A percentile compares a stretch with the other conserved stretches of the same genome.
These are phyloP conservation scores for Vitis rotundifolia DNA, from an alignment of 164 flowering plant genomes.

Conservation along the genomic window DNA sequence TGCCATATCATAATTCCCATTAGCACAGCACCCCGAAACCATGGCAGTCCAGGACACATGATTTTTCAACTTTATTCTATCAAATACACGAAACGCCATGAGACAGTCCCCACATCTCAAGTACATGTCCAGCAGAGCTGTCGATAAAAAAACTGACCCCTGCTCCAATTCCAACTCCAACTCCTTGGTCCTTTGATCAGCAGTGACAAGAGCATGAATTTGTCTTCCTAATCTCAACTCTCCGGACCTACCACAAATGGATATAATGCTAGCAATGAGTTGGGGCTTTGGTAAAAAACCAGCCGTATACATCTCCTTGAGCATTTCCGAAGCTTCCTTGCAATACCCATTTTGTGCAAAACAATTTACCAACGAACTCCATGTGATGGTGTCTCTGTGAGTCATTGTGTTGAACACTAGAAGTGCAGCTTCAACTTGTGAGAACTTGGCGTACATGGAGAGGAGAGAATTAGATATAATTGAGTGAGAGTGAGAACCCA, in stretches of 20 bases:
- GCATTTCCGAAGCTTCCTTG: constrained; percentile 26
- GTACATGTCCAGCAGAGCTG: constrained; percentile 59
- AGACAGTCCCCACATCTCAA: constrained; percentile 31
- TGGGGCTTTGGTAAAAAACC: constrained; percentile 45
- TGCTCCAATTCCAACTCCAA: background rate
- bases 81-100: constrained; percentile 42
- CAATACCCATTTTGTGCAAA: constrained; percentile 43
- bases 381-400: constrained; percentile 45
- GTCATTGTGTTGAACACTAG: constrained; percentile 58
- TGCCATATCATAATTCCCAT: constrained; percentile 26
- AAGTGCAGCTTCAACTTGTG: constrained; percentile 24
- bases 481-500: constrained; percentile 28
- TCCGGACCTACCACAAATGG: constrained; percentile 28
- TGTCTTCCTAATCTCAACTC: constrained; percentile 34
- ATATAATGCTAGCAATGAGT: constrained; percentile 45
- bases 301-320: constrained; percentile 28
- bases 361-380: constrained; percentile 56
- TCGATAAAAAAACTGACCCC: constrained; percentile 30
- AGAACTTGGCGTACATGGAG: constrained; percentile 48
- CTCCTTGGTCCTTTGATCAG: constrained; percentile 24
- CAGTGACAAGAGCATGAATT: constrained; percentile 45
- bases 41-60: constrained; percentile 69
- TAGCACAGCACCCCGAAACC: constrained; percentile 46
- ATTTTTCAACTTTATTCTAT: constrained; percentile 40
- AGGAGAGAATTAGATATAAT: constrained; percentile 57